Conservation (phyloP, 2,329 filamentous ascomycete genomes). For the Aspergillus piperis region DNA sequence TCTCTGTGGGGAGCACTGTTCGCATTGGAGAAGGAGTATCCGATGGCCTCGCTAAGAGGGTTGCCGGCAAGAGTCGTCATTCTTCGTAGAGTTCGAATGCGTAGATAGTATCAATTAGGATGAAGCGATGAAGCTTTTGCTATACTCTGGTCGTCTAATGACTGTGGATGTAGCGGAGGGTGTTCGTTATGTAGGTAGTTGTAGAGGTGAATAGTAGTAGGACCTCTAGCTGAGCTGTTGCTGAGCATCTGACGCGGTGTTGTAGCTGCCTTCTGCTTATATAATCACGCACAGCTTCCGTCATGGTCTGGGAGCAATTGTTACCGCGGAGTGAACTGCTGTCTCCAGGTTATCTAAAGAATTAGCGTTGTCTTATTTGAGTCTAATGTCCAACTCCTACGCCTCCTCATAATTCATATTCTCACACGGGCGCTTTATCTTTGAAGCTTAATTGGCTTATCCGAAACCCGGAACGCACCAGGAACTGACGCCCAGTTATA, state of each 20-base stretch:
- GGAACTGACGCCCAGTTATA: slow-evolving; percentile 13
- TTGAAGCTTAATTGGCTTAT: not conserved
- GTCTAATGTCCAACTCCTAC: not conserved
- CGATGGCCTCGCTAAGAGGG: slow-evolving; percentile 54
- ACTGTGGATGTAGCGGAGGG: not conserved
- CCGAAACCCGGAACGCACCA: not conserved
- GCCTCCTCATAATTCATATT: not conserved
- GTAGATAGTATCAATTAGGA: slow-evolving; percentile 8
- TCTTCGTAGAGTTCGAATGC: slow-evolving; percentile 19
- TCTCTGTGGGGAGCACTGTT: slow-evolving; percentile 53
- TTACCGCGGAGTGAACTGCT: not conserved
- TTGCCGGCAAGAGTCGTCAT: slow-evolving; percentile 59
- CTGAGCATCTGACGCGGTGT: slow-evolving; percentile 36
- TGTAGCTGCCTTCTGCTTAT: slow-evolving; percentile 43
- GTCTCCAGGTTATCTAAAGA: not conserved
- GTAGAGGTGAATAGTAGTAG: slow-evolving; percentile 3
- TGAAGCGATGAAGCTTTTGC: not conserved
- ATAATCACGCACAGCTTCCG: slow-evolving; percentile 26
- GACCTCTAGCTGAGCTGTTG: slow-evolving; percentile 14
- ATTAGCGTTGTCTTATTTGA: not conserved
- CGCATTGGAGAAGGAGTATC: slow-evolving; percentile 61
- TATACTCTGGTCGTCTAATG: not conserved
- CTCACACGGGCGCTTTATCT: not conserved
- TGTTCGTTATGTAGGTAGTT: not conserved
- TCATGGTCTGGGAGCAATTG: not conserved